Conservation (phyloP, 805 yeast species). For the Ogataea glucozyma region DNA sequence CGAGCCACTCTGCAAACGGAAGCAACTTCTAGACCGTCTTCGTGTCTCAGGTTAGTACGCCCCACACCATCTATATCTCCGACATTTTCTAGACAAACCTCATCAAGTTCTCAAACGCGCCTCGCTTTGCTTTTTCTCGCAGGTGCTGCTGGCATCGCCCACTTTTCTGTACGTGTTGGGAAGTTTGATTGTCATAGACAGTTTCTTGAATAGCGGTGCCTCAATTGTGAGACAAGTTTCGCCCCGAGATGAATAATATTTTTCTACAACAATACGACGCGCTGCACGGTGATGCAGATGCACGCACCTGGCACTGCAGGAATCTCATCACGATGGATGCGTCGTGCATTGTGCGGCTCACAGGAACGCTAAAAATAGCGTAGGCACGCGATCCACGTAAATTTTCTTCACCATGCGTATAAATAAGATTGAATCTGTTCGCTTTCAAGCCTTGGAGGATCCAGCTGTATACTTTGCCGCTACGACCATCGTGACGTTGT, state of each 20-base stretch:
- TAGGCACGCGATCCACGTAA: slow-evolving; percentile 2
- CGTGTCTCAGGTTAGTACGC: too few species aligned
- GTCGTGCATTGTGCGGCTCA: neutral
- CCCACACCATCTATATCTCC: too few species aligned
- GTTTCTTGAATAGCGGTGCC: neutral
- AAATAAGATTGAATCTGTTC: neutral
- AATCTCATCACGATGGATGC: neutral
- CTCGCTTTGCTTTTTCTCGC: too few species aligned
- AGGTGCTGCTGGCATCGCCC: too few species aligned
- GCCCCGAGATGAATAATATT: neutral
- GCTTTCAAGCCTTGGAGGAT: neutral
- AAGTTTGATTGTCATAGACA: neutral
- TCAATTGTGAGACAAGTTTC: neutral
- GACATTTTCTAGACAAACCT: too few species aligned
- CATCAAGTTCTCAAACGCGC: too few species aligned
- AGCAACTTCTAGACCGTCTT: too few species aligned
- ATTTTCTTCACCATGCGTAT: neutral
- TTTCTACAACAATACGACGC: neutral
- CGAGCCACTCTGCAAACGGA: too few species aligned
- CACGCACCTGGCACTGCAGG: too few species aligned
- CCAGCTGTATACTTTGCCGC: neutral
- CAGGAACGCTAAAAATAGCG: slow-evolving; percentile 4
- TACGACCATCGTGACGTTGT: neutral
- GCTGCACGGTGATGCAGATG: too few species aligned
- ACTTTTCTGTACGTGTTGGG: neutral